These are phyloP conservation scores for Eimeria necatrix DNA, from an alignment of 169 alveolate species.

Conservation along the genomic window DNA sequence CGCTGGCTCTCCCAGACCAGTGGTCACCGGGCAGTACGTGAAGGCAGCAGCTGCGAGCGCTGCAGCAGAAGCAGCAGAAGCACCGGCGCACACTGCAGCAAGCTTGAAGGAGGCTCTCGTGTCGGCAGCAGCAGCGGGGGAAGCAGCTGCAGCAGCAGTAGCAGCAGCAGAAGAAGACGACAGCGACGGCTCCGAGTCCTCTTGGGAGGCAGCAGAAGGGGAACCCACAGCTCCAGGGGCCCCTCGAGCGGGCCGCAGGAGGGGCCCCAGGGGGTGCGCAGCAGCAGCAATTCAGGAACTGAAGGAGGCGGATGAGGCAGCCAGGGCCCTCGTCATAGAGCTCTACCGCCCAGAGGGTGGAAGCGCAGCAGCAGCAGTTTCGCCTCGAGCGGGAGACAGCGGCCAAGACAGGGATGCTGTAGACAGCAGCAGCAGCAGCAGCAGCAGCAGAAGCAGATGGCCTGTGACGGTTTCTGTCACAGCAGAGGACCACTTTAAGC, in stretches of 20 bases:
- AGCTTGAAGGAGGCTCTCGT: background rate
- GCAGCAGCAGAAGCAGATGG: constrained; percentile 5
- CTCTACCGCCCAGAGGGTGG: constrained; percentile 18
- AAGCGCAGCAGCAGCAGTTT: background rate
- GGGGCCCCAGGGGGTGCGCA: constrained; percentile 2
- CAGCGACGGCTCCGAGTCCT: constrained; percentile 37
- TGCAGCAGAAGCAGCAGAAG: background rate
- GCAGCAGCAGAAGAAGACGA: background rate
- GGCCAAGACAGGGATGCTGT: background rate
- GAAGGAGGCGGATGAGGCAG: constrained; percentile 2
- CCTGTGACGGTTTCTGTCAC: background rate
- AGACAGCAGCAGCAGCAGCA: constrained; percentile 35
- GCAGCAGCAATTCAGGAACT: constrained; percentile 26
- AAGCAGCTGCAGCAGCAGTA: constrained; percentile 60
- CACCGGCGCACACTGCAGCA: background rate
- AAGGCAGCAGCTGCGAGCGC: background rate
- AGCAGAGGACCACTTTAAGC: constrained; percentile 19
- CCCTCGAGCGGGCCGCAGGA: background rate
- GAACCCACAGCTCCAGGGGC: background rate
- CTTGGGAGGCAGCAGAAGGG: constrained; percentile 55
- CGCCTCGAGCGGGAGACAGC: background rate
- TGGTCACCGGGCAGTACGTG: background rate
- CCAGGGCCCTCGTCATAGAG: background rate
- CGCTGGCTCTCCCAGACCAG: background rate
- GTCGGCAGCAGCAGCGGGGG: background rate